phyloP scores from a whole-genome alignment of 176 grass and related monocot genomes.

The Carex cristatella region DNA sequence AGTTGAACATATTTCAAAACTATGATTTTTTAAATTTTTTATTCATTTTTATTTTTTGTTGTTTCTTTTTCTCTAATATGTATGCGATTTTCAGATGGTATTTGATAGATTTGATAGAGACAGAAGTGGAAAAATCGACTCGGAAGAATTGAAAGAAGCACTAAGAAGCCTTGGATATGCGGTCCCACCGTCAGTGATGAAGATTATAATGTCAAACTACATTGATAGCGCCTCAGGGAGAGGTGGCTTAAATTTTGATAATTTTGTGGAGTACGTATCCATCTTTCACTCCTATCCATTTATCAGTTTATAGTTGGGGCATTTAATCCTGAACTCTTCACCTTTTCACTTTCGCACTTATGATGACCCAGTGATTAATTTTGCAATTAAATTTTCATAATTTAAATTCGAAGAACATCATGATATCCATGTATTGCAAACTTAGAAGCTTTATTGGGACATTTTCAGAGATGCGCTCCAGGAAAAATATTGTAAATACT shows the following conservation, averaged over 20 bases:
- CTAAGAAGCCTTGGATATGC: constrained; percentile 72
- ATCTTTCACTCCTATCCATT: neutral
- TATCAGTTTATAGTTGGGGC: neutral
- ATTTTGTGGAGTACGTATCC: constrained; percentile 77
- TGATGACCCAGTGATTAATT: neutral
- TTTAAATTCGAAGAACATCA: neutral
- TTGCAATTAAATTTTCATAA: neutral
- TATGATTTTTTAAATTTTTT: neutral
- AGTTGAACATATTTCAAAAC: constrained; percentile 9
- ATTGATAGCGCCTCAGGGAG: constrained; percentile 23
- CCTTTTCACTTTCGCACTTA: neutral
- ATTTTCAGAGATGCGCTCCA: neutral
- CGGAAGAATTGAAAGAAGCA: constrained; percentile 59
- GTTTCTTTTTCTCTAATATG: neutral
- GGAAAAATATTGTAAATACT: neutral
- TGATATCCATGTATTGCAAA: neutral
- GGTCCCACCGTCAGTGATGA: constrained; percentile 57
- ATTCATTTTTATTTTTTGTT: neutral
- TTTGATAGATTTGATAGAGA: constrained; percentile 75
- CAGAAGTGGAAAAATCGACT: constrained; percentile 71
- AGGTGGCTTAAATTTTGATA: constrained; percentile 60
- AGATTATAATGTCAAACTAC: constrained; percentile 68
- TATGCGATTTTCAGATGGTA: constrained; percentile 40
- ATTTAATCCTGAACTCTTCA: neutral
- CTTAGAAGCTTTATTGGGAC: neutral